Evolutionary conservation across 2,329 filamentous ascomycete genomes (phyloP), one percentile per base, ranked within the genome.

Genomic region (Fusarium torulosum): DNA sequence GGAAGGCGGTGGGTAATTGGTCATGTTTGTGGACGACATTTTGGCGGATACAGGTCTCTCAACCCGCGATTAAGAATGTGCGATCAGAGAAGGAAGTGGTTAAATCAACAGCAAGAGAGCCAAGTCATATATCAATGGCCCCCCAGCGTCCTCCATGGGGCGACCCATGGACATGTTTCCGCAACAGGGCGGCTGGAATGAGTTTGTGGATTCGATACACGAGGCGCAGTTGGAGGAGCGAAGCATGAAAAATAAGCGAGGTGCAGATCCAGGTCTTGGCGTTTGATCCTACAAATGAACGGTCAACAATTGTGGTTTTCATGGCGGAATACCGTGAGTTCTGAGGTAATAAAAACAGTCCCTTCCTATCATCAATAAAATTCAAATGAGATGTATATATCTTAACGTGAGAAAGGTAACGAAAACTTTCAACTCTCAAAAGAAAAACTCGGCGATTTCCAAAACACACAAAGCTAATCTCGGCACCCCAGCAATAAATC

Each of bases 201-300:
- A n/a, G 15, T 25, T 25, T 46, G 59, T 62, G 59, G 59, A 25
- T 21, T 53, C 19, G 9, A n/a, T 25, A 37, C 7, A 27, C 45
- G 27, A 49, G 59, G 59, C 56, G 42, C 59, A 63, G 59, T 31
- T 57, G 21, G 27, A 31, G 40, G 25, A 63, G 60, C 60, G 52
- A 63, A 63, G 60, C 45, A 42, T 2, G 19, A 7, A 2, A 33
- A 27, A n/a, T 63, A 63, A 63, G 59, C 58, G 58, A 63, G 33
- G 44, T 63, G 51, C 33, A 37, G 7, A 63, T 63, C 58, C 3
- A 33, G 10, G 7, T 41, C 60, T 63, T 63, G 60, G 59, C 60
- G 44, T 63, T 61, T 37, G 33, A 54, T 45, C 31, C 25, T 59
- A 10, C 17, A 37, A 10, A n/a, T 37, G 4, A 37, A 37, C 17